Evolutionary conservation across 352 stramenopile genomes (phyloP), one percentile per base, ranked within the genome.

Genomic region (Saprolegnia diclina): DNA sequence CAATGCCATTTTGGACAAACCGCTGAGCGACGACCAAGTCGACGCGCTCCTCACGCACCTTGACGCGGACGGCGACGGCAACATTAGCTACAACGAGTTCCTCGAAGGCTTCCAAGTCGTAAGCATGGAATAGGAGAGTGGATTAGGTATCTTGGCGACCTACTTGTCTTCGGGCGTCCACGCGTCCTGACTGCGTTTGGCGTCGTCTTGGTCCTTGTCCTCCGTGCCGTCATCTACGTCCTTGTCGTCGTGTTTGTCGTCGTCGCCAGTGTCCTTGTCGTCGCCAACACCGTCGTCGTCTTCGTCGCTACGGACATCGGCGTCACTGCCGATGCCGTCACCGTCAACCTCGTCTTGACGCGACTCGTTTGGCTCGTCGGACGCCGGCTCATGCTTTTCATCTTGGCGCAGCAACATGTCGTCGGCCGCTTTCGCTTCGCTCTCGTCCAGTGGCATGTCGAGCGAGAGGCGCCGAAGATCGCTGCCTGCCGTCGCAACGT

Each of bases 71-170:
- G 78, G 90, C 54, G 88, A 97, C 73, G 91, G 91, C 44, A 82
- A 86, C 35, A 87, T 98, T 71, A 93, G 85, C 75, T 98, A 97
- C 81, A 90, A 93, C 72, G 91, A 97, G 74, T 98, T 98, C 75
- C 90, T 98, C 54, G 79, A 95, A 48, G 90, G 90, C 64, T 97
- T 97, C 76, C 79, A 84, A 40, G 79, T 97, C 52, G 85, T 96
- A 13, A 63, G 45, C 29, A 35, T 63, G 21, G 63, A 69, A 61
- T 50, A 26, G 46, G 29, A 66, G 45, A 19, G n/a, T n/a, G n/a
- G n/a, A n/a, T n/a, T n/a, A n/a, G n/a, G n/a, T n/a, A n/a, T n/a
- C n/a, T n/a, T n/a, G n/a, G 11, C 11, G 11, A 42, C 7, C 13
- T 24, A 59, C n/a, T 4, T 24, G 24, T 59, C n/a, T 4, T 16